Percentiles rank a stretch among this genome's conserved stretches.
These are phyloP conservation scores for Trebouxia sp. DNA, from an alignment of 139 green algal genomes.

Conservation along the genomic window DNA sequence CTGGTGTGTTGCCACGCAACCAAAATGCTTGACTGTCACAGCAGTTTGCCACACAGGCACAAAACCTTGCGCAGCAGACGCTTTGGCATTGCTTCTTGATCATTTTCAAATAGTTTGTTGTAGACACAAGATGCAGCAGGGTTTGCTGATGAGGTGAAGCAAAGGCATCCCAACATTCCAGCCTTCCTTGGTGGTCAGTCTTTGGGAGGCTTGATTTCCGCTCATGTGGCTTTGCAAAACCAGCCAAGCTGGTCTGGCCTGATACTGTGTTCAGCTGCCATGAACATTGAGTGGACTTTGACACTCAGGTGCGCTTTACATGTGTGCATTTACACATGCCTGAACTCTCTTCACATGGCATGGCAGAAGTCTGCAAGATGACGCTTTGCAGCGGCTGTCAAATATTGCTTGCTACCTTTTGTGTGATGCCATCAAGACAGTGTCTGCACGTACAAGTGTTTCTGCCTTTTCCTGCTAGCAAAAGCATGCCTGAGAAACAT, in stretches of 20 bases:
- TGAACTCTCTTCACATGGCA: too few relatives aligned
- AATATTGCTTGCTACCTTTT: too few relatives aligned
- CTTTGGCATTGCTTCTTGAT: too few relatives aligned
- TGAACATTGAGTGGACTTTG: conserved; percentile 75
- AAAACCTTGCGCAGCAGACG: too few relatives aligned
- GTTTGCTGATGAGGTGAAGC: conserved; percentile 30
- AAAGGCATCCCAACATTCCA: not conserved
- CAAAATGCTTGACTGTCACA: too few relatives aligned
- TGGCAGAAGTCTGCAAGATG: too few relatives aligned
- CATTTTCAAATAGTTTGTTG: not conserved
- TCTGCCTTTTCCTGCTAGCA: not conserved
- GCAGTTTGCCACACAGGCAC: too few relatives aligned
- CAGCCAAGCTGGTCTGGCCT: conserved; percentile 57
- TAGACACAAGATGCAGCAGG: conserved; percentile 50
- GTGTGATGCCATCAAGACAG: not conserved
- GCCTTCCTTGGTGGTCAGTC: conserved; percentile 58
- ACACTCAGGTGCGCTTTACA: conserved; percentile 49
- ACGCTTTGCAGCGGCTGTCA: too few relatives aligned
- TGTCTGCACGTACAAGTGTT: not conserved
- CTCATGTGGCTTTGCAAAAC: conserved; percentile 44
- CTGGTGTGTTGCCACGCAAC: conserved; percentile 33
- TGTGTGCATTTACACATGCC: too few relatives aligned
- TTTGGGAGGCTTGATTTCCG: conserved; percentile 69
- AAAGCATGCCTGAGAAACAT: not conserved
- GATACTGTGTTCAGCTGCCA: conserved; percentile 61